Conservation (phyloP, 2,329 filamentous ascomycete genomes). For the Endoconidiophora laricicola region DNA sequence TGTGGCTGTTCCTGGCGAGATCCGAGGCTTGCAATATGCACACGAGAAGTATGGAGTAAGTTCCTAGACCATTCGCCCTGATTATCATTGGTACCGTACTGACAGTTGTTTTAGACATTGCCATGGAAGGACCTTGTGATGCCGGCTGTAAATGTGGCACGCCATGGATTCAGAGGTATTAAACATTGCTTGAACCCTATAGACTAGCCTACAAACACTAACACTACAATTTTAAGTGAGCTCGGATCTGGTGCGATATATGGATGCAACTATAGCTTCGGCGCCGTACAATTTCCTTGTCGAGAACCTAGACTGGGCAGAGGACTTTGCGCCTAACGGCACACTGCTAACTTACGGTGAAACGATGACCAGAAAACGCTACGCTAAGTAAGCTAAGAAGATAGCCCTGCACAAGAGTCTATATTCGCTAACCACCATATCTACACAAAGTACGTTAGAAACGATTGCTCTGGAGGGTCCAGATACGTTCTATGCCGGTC, state of each 20-base stretch:
- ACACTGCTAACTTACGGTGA: constrained; percentile 56
- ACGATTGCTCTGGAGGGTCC: constrained; percentile 57
- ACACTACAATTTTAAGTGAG: constrained; percentile 32
- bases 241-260: constrained; percentile 58
- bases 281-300: constrained; percentile 44
- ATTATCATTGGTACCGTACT: neutral
- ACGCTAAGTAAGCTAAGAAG: constrained; percentile 34
- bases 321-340: constrained; percentile 79
- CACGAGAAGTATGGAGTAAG: constrained; percentile 52
- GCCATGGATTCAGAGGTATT: constrained; percentile 46
- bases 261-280: constrained; percentile 27
- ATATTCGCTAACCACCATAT: neutral
- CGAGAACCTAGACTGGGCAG: constrained; percentile 61
- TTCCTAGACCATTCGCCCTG: neutral
- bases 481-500: constrained; percentile 57
- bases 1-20: constrained; percentile 53
- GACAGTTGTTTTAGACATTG: constrained; percentile 20
- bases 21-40: constrained; percentile 63
- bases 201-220: constrained; percentile 3
- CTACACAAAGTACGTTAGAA: constrained; percentile 42
- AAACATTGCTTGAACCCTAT: neutral
- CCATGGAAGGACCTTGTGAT: constrained; percentile 56
- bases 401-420: too few species aligned
- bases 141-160: constrained; percentile 58
- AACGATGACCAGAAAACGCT: constrained; percentile 63